Evolutionary conservation across 176 grass and related monocot genomes (phyloP), one percentile per base, ranked within the genome.

Genomic region (Tillandsia fasciculata): DNA sequence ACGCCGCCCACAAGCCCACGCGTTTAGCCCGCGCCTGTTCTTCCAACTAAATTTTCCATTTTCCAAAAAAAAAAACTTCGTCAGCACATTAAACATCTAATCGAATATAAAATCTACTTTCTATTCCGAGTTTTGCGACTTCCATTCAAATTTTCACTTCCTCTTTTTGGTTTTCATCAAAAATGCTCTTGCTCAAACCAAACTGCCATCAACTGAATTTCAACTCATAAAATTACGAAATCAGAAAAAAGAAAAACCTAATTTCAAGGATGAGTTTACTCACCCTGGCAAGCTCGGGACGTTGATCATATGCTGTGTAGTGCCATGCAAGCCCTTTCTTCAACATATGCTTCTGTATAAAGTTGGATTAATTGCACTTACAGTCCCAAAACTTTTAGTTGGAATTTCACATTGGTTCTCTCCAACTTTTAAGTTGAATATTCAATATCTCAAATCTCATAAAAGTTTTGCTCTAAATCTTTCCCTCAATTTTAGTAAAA

Each of bases 281-380:
- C 68, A 92, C 94, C 81, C 42, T 85, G 5, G 64, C 76, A 22
- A 99, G 70, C 77, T 93, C 82, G 1, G 23, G 52, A 6, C 80
- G 79, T 42, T 52, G 54, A 69, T 99, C 94, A 14, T 97, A 93
- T 11, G 82, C 77, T 63, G 68, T 29, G 42, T 92, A 92, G 72
- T 97, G 94, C 86, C 86, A 97, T 59, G 89, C 80, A 56, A 97
- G 71, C 18, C 89, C 93, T 77, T 81, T 90, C 79, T 87, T 90
- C 27, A 92, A 74, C 94, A 97, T 90, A 76, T 86, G 69, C 65
- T 86, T 89, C 89, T 90, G 59, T 50, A 28, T 1, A 7, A 42
- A 7, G 33, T 42, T 42, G 3, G 33, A 42, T 42, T 6, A 42
- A 7, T 7, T 6, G 33, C 33, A 6, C 33, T 42, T 7, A 42